phyloP scores from a whole-genome alignment of 129 eudicot species.

The Ambrosia artemisiifolia region DNA sequence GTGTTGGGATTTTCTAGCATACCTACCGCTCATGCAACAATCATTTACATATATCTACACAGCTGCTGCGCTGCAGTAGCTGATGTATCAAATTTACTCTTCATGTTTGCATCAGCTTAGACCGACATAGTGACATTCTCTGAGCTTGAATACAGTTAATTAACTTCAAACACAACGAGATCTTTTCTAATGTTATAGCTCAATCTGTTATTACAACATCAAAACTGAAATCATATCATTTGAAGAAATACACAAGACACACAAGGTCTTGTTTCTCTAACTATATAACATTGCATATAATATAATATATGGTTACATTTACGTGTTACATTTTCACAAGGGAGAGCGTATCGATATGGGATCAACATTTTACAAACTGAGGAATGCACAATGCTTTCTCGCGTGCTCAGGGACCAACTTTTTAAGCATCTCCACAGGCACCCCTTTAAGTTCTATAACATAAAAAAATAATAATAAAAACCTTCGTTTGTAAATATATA shows the following conservation, averaged over 20 bases:
- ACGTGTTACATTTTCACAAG: conserved; percentile 14
- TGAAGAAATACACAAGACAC: neutral
- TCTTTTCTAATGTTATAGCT: neutral
- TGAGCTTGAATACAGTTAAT: neutral
- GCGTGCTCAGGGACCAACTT: conserved; percentile 73
- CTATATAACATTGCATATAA: neutral
- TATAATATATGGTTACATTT: conserved; percentile 21
- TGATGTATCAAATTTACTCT: too few species aligned
- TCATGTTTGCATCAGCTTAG: neutral
- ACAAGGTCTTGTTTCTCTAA: neutral
- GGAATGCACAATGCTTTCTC: conserved; percentile 70
- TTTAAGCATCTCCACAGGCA: conserved; percentile 50
- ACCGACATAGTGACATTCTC: neutral
- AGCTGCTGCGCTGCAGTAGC: too few species aligned
- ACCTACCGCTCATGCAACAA: too few species aligned
- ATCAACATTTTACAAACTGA: conserved; percentile 52
- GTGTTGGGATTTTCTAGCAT: too few species aligned
- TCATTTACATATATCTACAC: too few species aligned
- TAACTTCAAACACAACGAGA: neutral
- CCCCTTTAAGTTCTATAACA: conserved; percentile 67
- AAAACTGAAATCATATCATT: neutral
- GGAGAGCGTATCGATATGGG: conserved; percentile 23
- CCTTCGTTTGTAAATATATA: conserved; percentile 3
- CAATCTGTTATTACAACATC: neutral
- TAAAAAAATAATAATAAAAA: neutral